A percentile compares a stretch with the other conserved stretches of the same genome.
Evolutionary conservation across 176 grass and related monocot genomes (phyloP).

Genomic region (Musa schizocarpa): DNA sequence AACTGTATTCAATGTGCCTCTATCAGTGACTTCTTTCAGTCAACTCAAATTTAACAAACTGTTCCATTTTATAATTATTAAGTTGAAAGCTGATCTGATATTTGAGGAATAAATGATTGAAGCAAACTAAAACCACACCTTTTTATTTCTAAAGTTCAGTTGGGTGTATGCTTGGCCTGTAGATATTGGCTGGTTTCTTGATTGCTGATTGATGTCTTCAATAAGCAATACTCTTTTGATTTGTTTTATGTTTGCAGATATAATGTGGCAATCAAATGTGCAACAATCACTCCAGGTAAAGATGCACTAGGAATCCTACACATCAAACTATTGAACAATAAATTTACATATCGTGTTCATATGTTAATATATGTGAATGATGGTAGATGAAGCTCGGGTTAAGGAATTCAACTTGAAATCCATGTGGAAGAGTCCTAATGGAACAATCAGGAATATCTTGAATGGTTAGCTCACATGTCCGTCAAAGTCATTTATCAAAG

Average conservation of each 20-base stretch:
- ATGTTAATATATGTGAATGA: constrained; percentile 10
- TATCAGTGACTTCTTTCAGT: no score
- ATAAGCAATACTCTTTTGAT: background rate
- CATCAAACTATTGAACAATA: background rate
- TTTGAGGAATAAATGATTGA: background rate
- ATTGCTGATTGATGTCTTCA: constrained; percentile 3
- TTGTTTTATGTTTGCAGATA: constrained; percentile 42
- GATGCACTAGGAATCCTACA: background rate
- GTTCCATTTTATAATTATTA: no score
- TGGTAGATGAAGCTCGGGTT: constrained; percentile 66
- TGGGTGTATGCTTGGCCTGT: background rate
- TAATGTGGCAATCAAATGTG: constrained; percentile 73
- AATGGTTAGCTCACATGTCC: constrained; percentile 32
- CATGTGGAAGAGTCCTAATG: constrained; percentile 80
- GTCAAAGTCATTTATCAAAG: constrained; percentile 9
- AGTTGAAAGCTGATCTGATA: no score
- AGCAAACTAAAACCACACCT: background rate
- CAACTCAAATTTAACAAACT: no score
- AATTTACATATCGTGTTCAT: background rate
- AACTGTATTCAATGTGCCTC: no score
- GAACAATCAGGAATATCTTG: constrained; percentile 72
- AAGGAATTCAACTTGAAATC: constrained; percentile 69
- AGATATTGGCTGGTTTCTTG: background rate
- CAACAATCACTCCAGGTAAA: constrained; percentile 76
- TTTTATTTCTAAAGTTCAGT: background rate